phyloP scores from a whole-genome alignment of 2,329 filamentous ascomycete genomes.

The Calonectria fujianensis region DNA sequence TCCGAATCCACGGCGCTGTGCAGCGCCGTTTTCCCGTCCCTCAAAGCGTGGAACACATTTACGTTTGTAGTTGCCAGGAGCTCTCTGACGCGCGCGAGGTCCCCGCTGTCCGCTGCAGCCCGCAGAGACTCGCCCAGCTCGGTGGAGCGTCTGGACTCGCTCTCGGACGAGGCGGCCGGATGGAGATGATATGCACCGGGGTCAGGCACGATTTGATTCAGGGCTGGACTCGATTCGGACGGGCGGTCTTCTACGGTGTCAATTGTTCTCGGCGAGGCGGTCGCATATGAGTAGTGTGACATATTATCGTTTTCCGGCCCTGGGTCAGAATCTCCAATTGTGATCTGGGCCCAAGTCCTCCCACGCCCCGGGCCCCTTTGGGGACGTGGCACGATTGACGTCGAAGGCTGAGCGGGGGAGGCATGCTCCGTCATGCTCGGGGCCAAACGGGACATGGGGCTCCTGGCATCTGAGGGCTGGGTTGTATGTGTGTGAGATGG shows the following conservation, averaged over 20 bases:
- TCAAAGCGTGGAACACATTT: neutral
- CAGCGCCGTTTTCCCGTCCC: neutral
- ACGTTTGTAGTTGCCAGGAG: neutral
- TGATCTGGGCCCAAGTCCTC: slow-evolving; percentile 1
- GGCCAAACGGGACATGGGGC: neutral
- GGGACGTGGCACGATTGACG: neutral
- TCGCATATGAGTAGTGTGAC: neutral
- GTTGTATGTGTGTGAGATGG: neutral
- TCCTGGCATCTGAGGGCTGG: neutral
- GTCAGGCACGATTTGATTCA: too few species aligned
- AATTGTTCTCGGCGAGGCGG: neutral
- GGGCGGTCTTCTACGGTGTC: neutral
- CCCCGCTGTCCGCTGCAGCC: neutral
- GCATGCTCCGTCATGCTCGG: neutral
- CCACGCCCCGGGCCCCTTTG: neutral
- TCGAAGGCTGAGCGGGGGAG: neutral
- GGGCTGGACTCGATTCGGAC: neutral
- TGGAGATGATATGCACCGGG: neutral
- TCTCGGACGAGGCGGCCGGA: neutral
- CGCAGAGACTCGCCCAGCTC: neutral
- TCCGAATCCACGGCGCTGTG: neutral
- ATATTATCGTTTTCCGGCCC: neutral
- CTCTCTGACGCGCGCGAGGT: neutral
- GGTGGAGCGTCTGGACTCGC: neutral
- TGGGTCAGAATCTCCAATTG: slow-evolving; percentile 3